A percentile compares a stretch with the other conserved stretches of the same genome.
These are phyloP conservation scores for Zygosaccharomyces sapae DNA, from an alignment of 1,139 yeast genomes.

Conservation along the genomic window DNA sequence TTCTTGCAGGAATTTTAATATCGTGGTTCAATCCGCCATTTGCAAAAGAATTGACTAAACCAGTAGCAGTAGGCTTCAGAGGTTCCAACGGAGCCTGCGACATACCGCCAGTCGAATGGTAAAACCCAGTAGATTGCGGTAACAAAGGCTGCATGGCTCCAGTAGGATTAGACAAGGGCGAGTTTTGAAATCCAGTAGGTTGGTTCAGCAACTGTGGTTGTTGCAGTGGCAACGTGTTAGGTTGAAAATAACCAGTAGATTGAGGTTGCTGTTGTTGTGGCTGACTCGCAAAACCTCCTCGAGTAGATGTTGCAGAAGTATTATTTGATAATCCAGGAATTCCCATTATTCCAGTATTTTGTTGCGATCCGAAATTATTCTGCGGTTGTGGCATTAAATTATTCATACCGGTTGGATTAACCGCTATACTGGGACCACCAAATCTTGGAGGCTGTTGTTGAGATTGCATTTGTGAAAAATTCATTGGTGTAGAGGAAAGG, in stretches of 20 bases:
- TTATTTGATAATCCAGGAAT: conserved; percentile 3
- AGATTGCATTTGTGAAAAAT: conserved; percentile 6
- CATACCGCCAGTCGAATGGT: conserved; percentile 11
- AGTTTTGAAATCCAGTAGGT: conserved; percentile 18
- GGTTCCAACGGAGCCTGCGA: conserved; percentile 36
- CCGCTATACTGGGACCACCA: conserved; percentile 9
- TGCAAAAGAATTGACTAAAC: conserved; percentile 38
- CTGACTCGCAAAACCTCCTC: conserved; percentile 15
- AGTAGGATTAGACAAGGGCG: conserved; percentile 1
- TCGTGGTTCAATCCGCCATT: conserved; percentile 39
- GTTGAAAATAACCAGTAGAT: conserved; percentile 13
- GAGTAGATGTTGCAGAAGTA: conserved; percentile 4
- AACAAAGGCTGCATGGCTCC: conserved; percentile 15
- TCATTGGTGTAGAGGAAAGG: conserved; percentile 9
- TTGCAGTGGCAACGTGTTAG: conserved; percentile 15
- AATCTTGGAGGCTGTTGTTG: conserved; percentile 9
- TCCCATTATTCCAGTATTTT: conserved; percentile 5
- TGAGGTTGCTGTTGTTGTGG: conserved; percentile 27
- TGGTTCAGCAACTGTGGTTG: conserved; percentile 18
- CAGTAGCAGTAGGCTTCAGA: conserved; percentile 37
- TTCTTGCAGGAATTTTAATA: conserved; percentile 56
- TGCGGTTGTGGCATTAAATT: conserved; percentile 5
- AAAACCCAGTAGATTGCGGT: conserved; percentile 43
- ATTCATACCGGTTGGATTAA: conserved; percentile 6
- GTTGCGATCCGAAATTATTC: conserved; percentile 10